Conservation (phyloP, 495 filamentous ascomycete species). For the Mytilinidion resinicola region DNA sequence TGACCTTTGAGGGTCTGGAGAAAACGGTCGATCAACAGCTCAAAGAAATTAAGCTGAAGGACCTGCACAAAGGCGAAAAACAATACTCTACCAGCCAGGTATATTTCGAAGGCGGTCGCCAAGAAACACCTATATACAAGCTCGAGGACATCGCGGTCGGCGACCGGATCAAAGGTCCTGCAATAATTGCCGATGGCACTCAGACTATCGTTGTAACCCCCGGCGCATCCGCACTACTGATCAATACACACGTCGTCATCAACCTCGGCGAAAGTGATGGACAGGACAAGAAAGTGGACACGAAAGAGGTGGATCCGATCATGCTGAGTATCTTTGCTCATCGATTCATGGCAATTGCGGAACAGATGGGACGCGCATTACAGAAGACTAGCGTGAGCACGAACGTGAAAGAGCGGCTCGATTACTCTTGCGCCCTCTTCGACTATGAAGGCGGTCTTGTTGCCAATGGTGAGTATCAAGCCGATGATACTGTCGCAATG, state of each 20-base stretch:
- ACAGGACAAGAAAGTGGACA: conserved; percentile 45
- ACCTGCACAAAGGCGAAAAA: conserved; percentile 48
- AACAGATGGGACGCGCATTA: conserved; percentile 92
- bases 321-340: conserved; percentile 94
- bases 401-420: conserved; percentile 94
- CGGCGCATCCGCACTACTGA: conserved; percentile 63
- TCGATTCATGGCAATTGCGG: conserved; percentile 97
- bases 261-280: conserved; percentile 56
- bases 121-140: conserved; percentile 79
- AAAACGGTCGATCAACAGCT: conserved; percentile 77
- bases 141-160: conserved; percentile 70
- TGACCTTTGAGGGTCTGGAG: conserved; percentile 71
- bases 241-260: conserved; percentile 66
- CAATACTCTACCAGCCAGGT: conserved; percentile 51
- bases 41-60: conserved; percentile 52
- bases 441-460: conserved; percentile 86
- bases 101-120: conserved; percentile 68
- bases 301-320: conserved; percentile 69
- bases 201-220: conserved; percentile 94
- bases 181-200: conserved; percentile 88
- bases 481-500: not conserved
- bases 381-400: conserved; percentile 98
- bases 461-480: conserved; percentile 60
- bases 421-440: conserved; percentile 95
- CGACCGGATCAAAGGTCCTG: conserved; percentile 75